phyloP scores from a whole-genome alignment of 2,329 filamentous ascomycete genomes.

The Parastagonospora nodorum region DNA sequence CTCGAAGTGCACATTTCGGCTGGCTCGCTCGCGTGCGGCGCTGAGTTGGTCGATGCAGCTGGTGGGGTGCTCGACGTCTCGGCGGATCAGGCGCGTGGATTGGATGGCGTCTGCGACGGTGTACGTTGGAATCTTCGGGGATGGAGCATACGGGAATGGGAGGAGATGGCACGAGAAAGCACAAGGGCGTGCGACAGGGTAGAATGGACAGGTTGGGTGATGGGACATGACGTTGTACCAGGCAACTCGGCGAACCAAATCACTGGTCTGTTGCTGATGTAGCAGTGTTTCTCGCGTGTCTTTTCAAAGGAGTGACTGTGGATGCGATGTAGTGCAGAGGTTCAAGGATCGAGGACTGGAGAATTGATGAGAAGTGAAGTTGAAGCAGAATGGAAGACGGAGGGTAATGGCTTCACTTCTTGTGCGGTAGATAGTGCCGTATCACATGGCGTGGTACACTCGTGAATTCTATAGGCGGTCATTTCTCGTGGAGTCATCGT shows the following conservation, averaged over 20 bases:
- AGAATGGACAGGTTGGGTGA: background rate
- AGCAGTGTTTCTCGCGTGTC: no score
- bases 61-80: background rate
- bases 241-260: no score
- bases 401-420: background rate
- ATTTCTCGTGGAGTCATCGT: constrained; percentile 12
- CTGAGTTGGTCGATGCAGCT: background rate
- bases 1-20: background rate
- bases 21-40: background rate
- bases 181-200: background rate
- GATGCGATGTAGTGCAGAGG: no score
- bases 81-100: background rate
- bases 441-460: constrained; percentile 6
- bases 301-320: no score
- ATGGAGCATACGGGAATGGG: background rate
- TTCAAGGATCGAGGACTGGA: no score
- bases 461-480: constrained; percentile 1
- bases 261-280: no score
- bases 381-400: no score
- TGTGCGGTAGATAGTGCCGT: constrained; percentile 1
- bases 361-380: no score
- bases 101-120: background rate
- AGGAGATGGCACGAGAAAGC: background rate
- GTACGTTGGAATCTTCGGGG: background rate
- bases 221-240: background rate